Base-by-base conservation (phyloP, 1,284 basidiomycete genomes). In the Chiua sp. region DNA sequence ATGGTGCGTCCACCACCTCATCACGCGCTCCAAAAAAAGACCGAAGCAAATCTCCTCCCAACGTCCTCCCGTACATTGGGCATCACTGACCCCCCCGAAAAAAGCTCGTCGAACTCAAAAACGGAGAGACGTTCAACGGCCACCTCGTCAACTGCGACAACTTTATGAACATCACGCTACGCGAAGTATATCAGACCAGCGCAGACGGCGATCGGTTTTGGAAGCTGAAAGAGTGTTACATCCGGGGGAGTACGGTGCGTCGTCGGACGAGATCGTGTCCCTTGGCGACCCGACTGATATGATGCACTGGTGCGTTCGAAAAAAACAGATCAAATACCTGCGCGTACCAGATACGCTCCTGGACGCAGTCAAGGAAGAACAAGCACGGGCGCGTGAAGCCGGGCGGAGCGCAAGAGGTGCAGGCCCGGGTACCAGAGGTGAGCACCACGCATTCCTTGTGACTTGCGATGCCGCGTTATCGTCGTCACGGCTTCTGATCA, bases 91-190 rank as follows among this genome's bases (percentile, higher is more conserved):
- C 42, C 12, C 26, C 26, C 5, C 26, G 26, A 26, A n/a, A 13
- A 11, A 78, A 98, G 97, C 85, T 99, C 67, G 98, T 99, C 63
- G 98, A 99, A 78, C 88, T 99, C 63, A 99, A 99, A 82, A 98
- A 98, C 74, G 97, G 98, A 65, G 98, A 98, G 76, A 99, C 96
- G 2, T 98, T 98, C 87, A 99, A 99, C 78, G 98, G 98, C 10
- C 96, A 98, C 81, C 86, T 99, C 42, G 91, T 98, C 67, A 96
- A 97, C 77, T 98, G 96, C 81, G 98, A 99, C 80, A 98, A 98
- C 80, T 99, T 98, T 75, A 99, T 99, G 98, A 99, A 99, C 82
- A 93, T 99, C 68, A 98, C 96, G 6, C 81, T 99, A 59, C 85
- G 96, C 60, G 97, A 99, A 72, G 98, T 99, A 35, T 99, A 98